Evolutionary conservation across 805 yeast genomes (phyloP), one percentile per base, ranked within the genome.

Genomic region (Kodamaea jinghongensis): DNA sequence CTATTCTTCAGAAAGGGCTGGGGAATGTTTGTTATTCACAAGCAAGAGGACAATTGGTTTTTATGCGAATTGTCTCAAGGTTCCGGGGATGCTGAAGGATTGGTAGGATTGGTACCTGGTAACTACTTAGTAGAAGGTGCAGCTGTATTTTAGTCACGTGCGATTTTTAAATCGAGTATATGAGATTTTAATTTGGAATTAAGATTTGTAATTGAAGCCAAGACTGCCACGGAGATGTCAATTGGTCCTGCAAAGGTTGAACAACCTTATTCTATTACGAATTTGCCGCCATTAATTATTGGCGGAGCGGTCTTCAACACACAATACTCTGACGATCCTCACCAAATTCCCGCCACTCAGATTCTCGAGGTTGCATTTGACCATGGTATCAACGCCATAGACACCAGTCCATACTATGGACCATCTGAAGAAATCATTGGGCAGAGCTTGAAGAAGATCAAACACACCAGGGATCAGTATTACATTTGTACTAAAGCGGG

Each of bases 361-460:
- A 74, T 90, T 36, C 49, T 90, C 14, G 55, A 65, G 34, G 51
- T 58, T 10, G 93, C 90, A 0, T 81, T 90, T 51, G 61, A 67
- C 14, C 55, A 69, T 17, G 96, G 96, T 0, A 66, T 87, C 44
- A 74, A 71, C 33, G 93, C 95, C 1, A 69, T 90, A 27, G 97
- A 90, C 55, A 88, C 97, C 0, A 86, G 96, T 0, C 96, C 97
- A 3, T 89, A 86, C 63, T 90, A 90, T 56, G 97, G 97, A 0
- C 87, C 87, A 0, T 85, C 95, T 4, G 98, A 90, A 54, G 70
- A 62, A 13, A 47, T 90, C 10, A 56, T 86, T 4, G 97, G 98
- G 1, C 45, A 70, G 11, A 91, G 89, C 0, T 63, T 90, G 47
- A 27, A 27, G 20, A 28, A 50, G 13, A 36, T 61, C 25, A 28